Conservation (phyloP, 2,329 filamentous ascomycete species). For the Penicillium sp. region DNA sequence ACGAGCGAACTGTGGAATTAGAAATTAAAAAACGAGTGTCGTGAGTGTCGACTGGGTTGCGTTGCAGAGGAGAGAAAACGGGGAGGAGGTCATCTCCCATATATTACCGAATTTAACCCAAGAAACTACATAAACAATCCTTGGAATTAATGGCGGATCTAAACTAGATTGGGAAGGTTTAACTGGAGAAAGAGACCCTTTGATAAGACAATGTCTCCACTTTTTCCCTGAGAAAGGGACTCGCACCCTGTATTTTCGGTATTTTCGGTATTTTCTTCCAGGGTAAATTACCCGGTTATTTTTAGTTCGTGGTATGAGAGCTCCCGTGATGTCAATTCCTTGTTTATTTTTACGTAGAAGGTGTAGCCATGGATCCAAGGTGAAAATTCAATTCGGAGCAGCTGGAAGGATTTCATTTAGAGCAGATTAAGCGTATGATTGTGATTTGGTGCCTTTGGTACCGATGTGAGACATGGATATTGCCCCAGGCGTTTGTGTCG, state of each 20-base stretch:
- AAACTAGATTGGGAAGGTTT: background rate
- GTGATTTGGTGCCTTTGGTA: background rate
- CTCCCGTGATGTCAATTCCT: too few species aligned
- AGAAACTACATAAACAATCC: background rate
- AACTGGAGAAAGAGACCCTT: background rate
- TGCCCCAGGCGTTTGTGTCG: constrained; percentile 14
- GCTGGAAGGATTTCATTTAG: background rate
- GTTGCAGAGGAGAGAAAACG: background rate
- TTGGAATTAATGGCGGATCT: background rate
- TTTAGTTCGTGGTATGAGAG: too few species aligned
- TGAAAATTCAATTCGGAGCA: background rate
- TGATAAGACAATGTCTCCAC: too few species aligned
- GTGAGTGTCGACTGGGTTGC: constrained; percentile 3
- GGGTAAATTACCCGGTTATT: too few species aligned
- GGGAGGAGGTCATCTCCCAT: background rate
- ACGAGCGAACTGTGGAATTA: constrained; percentile 18
- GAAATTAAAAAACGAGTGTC: constrained; percentile 8
- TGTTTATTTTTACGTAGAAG: too few species aligned
- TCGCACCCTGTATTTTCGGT: too few species aligned
- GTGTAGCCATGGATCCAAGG: too few species aligned
- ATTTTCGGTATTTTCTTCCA: too few species aligned
- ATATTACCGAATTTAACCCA: background rate
- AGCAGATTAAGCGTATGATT: background rate
- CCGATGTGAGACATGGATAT: constrained; percentile 9
- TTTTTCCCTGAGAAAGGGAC: too few species aligned